These are phyloP conservation scores for Tuber aestivum DNA, from an alignment of 495 filamentous ascomycete species.

Conservation along the genomic window DNA sequence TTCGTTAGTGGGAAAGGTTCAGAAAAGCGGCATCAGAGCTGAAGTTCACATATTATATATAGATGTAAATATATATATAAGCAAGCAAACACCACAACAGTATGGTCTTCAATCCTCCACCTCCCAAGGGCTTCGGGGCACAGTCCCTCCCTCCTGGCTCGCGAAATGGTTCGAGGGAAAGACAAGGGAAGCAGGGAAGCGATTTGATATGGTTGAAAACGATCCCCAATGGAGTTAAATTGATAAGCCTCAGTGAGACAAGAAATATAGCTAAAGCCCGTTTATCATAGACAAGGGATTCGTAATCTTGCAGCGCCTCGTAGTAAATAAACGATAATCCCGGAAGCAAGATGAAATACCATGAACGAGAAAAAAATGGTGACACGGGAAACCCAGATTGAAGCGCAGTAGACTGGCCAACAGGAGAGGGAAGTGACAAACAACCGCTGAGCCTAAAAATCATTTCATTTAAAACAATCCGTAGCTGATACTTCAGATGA, in stretches of 20 bases:
- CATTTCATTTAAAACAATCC: constrained; percentile 30
- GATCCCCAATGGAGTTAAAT: constrained; percentile 4
- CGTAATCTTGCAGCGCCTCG: background rate
- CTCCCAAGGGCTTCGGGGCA: background rate
- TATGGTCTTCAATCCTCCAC: background rate
- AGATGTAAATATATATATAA: background rate
- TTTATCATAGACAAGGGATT: constrained; percentile 1
- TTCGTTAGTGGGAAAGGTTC: background rate
- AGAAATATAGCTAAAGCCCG: constrained; percentile 1
- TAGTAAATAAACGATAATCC: constrained; percentile 1
- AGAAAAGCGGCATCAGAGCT: background rate
- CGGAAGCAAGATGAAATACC: background rate
- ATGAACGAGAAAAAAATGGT: background rate
- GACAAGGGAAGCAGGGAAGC: background rate
- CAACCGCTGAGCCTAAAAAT: background rate
- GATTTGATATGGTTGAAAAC: background rate
- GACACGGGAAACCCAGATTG: background rate
- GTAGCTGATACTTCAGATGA: constrained; percentile 36
- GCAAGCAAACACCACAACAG: background rate
- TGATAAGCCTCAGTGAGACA: background rate
- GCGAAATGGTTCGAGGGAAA: background rate
- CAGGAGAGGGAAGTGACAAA: background rate
- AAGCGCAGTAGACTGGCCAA: background rate
- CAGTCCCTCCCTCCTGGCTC: background rate
- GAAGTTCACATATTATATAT: background rate